A percentile compares a stretch with the other conserved stretches of the same genome.
phyloP scores from a whole-genome alignment of 306 rosid genomes.

The Prunus mongolica region DNA sequence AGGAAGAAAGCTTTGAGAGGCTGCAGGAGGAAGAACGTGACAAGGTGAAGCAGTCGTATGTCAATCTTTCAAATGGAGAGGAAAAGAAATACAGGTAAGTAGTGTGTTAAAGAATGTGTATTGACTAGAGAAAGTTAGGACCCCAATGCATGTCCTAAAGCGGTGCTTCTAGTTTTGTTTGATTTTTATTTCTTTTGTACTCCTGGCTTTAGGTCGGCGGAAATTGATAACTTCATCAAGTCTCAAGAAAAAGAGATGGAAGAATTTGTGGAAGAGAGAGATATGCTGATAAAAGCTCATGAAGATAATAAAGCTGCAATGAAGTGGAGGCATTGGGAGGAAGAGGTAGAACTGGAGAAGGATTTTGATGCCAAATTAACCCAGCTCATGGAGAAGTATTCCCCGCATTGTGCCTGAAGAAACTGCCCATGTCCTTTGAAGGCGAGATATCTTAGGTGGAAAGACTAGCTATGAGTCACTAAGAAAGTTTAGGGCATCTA shows the following conservation, averaged over 20 bases:
- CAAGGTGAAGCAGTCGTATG: slow-evolving; percentile 55
- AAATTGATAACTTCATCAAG: slow-evolving; percentile 48
- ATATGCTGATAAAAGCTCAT: slow-evolving; percentile 35
- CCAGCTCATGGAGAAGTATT: slow-evolving; percentile 57
- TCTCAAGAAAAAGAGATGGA: slow-evolving; percentile 60
- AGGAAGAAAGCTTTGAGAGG: slow-evolving; percentile 70
- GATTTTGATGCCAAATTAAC: slow-evolving; percentile 39
- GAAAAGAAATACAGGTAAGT: slow-evolving; percentile 47
- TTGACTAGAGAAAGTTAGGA: neutral
- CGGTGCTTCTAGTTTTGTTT: neutral
- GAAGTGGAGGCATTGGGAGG: slow-evolving; percentile 59
- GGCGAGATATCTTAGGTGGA: neutral
- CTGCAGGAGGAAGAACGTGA: slow-evolving; percentile 73
- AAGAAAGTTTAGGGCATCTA: too few species aligned
- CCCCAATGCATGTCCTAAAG: neutral
- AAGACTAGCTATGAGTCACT: too few species aligned
- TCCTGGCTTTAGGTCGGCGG: slow-evolving; percentile 40
- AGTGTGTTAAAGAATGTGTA: neutral
- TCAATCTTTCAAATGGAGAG: slow-evolving; percentile 33
- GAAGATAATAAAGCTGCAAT: slow-evolving; percentile 42
- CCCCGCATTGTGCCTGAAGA: slow-evolving; percentile 23
- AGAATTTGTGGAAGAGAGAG: slow-evolving; percentile 48
- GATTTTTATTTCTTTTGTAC: neutral
- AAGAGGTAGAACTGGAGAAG: slow-evolving; percentile 52
- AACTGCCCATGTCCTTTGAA: neutral